phyloP scores from a whole-genome alignment of 192 early-diverging fungal genomes.

The Helicostylum pulchrum region DNA sequence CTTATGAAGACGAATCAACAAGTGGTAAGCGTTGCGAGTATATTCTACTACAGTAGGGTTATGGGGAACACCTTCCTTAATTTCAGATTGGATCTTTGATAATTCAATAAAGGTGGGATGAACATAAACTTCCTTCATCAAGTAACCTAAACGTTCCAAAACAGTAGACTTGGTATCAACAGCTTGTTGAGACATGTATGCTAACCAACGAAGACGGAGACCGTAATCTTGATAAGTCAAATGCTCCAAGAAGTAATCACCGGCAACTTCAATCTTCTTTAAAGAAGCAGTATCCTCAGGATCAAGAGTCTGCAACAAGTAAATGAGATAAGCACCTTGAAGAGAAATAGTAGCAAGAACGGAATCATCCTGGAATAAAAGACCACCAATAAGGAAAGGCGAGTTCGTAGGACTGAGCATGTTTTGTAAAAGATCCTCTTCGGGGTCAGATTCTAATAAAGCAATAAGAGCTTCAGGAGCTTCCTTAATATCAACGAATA shows the following conservation, averaged over 20 bases:
- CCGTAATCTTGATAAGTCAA: constrained; percentile 38
- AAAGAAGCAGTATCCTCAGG: constrained; percentile 11
- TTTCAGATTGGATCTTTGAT: constrained; percentile 6
- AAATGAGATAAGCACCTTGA: constrained; percentile 53
- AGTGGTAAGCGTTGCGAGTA: constrained; percentile 17
- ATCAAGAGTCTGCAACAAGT: constrained; percentile 35
- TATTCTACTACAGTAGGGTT: not conserved
- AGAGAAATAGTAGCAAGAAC: constrained; percentile 47
- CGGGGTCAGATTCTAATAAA: constrained; percentile 1
- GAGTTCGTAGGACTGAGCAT: constrained; percentile 39
- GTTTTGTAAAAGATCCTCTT: constrained; percentile 15
- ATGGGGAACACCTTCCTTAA: not conserved
- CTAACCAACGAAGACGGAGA: constrained; percentile 46
- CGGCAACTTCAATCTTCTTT: constrained; percentile 32
- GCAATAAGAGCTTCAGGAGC: constrained; percentile 3
- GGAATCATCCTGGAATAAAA: constrained; percentile 54
- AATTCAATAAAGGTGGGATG: constrained; percentile 13
- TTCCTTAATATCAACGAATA: constrained; percentile 36
- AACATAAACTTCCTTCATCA: constrained; percentile 8
- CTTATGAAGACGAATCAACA: constrained; percentile 27
- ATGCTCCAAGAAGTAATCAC: constrained; percentile 53
- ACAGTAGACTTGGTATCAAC: constrained; percentile 1
- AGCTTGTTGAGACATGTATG: constrained; percentile 24
- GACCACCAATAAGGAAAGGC: constrained; percentile 48
- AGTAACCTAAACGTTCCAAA: constrained; percentile 21